Percentiles rank a stretch among this genome's conserved stretches.
These are phyloP conservation scores for Tolypocladium tropicale DNA, from an alignment of 2,329 filamentous ascomycete species.

Conservation along the genomic window DNA sequence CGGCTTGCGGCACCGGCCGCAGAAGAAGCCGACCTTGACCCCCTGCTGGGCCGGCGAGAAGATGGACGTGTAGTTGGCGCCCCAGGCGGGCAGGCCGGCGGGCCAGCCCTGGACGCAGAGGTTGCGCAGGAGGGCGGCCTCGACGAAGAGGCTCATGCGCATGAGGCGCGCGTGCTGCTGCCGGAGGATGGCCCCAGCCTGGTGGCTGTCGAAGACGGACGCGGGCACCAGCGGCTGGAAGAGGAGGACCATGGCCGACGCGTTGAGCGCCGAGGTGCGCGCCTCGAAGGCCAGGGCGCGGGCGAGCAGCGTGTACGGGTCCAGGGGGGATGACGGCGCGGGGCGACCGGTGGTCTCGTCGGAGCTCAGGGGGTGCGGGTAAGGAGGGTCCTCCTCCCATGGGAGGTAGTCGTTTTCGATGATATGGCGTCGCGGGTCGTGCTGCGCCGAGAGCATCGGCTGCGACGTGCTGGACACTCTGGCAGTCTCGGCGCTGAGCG, in stretches of 20 bases:
- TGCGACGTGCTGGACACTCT: constrained; percentile 16
- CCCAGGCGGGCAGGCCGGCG: constrained; percentile 38
- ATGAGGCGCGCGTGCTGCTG: constrained; percentile 52
- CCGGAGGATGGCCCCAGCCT: constrained; percentile 44
- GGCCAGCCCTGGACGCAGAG: constrained; percentile 50
- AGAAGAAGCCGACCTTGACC: constrained; percentile 43
- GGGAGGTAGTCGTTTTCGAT: constrained; percentile 50
- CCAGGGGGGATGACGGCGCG: constrained; percentile 28
- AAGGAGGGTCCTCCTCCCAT: constrained; percentile 46
- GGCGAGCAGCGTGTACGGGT: constrained; percentile 43
- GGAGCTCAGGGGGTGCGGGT: constrained; percentile 32
- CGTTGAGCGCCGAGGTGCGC: constrained; percentile 45
- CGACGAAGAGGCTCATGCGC: constrained; percentile 47
- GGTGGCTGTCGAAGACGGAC: constrained; percentile 42
- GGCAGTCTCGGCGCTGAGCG: constrained; percentile 7
- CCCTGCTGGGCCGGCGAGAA: constrained; percentile 44
- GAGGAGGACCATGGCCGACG: constrained; percentile 50
- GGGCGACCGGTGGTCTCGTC: constrained; percentile 2
- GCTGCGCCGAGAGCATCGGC: constrained; percentile 17
- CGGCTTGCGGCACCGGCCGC: constrained; percentile 45
- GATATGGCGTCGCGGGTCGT: constrained; percentile 30
- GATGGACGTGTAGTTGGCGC: constrained; percentile 42
- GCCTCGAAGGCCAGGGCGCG: constrained; percentile 47
- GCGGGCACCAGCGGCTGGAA: constrained; percentile 46
- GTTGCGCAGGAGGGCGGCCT: constrained; percentile 51